A percentile compares a stretch with the other conserved stretches of the same genome.
These are phyloP conservation scores for Podila epigama DNA, from an alignment of 192 early-diverging fungal species.

Conservation along the genomic window DNA sequence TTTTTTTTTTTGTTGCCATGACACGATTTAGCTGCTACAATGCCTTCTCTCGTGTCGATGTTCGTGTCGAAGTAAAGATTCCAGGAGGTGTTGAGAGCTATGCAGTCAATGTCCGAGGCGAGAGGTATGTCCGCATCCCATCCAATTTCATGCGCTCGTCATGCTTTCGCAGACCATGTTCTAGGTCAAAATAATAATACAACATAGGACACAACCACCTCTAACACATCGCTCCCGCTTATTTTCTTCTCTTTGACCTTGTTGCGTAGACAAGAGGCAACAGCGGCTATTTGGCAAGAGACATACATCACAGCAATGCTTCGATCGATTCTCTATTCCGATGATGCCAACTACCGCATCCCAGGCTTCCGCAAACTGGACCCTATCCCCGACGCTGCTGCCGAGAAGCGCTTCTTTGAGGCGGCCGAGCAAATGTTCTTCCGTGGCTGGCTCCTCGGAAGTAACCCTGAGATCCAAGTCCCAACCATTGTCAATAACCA, in stretches of 20 bases:
- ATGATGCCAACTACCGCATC: slow-evolving; percentile 85
- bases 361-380: slow-evolving; percentile 91
- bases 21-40: slow-evolving; percentile 85
- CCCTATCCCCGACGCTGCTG: slow-evolving; percentile 75
- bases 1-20: neutral
- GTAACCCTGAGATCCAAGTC: slow-evolving; percentile 93
- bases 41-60: slow-evolving; percentile 95
- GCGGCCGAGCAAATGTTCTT: slow-evolving; percentile 84
- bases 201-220: neutral
- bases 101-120: slow-evolving; percentile 87
- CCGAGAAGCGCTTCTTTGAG: slow-evolving; percentile 86
- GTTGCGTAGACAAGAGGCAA: slow-evolving; percentile 66
- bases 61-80: slow-evolving; percentile 98
- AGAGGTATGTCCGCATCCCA: slow-evolving; percentile 62
- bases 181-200: neutral
- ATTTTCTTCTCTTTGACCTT: neutral
- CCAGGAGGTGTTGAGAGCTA: slow-evolving; percentile 98
- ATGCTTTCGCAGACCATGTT: too few species aligned
- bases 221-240: neutral
- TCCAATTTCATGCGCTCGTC: too few species aligned
- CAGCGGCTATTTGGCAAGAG: slow-evolving; percentile 89
- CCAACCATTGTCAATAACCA: slow-evolving; percentile 91
- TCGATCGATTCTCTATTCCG: slow-evolving; percentile 89
- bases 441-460: slow-evolving; percentile 94
- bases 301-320: slow-evolving; percentile 88